phyloP scores from a whole-genome alignment of 2,329 filamentous ascomycete genomes.

The Talaromyces atroroseus region DNA sequence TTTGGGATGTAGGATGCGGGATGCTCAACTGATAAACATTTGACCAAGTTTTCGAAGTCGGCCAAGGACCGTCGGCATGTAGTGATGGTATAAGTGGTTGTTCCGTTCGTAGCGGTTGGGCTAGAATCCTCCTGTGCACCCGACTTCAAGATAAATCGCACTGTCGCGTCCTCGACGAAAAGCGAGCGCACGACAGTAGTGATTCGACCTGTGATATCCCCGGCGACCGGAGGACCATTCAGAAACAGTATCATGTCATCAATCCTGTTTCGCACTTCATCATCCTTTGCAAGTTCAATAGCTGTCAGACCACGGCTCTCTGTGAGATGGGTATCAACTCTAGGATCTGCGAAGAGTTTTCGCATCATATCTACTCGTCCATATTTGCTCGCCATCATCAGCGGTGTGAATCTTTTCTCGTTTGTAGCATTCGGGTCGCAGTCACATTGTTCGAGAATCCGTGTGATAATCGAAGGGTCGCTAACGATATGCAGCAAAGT shows the following conservation, averaged over 20 bases:
- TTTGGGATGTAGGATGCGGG: slow-evolving; percentile 92
- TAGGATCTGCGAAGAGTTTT: slow-evolving; percentile 75
- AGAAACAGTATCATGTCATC: slow-evolving; percentile 87
- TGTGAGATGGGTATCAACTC: slow-evolving; percentile 78
- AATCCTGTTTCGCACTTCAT: slow-evolving; percentile 93
- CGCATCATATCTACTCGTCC: slow-evolving; percentile 90
- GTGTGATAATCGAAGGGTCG: slow-evolving; percentile 68
- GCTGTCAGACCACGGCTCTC: slow-evolving; percentile 86
- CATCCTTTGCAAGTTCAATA: slow-evolving; percentile 94
- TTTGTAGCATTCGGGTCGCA: slow-evolving; percentile 95
- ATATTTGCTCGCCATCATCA: slow-evolving; percentile 99
- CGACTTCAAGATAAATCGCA: slow-evolving; percentile 89
- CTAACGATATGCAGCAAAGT: slow-evolving; percentile 94
- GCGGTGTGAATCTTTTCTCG: slow-evolving; percentile 85
- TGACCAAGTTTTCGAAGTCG: slow-evolving; percentile 87
- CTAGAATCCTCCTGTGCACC: slow-evolving; percentile 60
- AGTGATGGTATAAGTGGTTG: slow-evolving; percentile 73
- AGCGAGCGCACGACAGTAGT: slow-evolving; percentile 92
- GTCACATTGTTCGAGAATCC: slow-evolving; percentile 77
- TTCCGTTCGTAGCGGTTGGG: slow-evolving; percentile 43
- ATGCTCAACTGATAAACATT: slow-evolving; percentile 78
- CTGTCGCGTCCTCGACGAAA: slow-evolving; percentile 93
- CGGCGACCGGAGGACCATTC: slow-evolving; percentile 45
- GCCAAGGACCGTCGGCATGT: slow-evolving; percentile 81
- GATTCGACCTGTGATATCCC: slow-evolving; percentile 70